Evolutionary conservation across 768 basidiomycete genomes (phyloP), one percentile per base, ranked within the genome.

Genomic region (Amanita inopinata): DNA sequence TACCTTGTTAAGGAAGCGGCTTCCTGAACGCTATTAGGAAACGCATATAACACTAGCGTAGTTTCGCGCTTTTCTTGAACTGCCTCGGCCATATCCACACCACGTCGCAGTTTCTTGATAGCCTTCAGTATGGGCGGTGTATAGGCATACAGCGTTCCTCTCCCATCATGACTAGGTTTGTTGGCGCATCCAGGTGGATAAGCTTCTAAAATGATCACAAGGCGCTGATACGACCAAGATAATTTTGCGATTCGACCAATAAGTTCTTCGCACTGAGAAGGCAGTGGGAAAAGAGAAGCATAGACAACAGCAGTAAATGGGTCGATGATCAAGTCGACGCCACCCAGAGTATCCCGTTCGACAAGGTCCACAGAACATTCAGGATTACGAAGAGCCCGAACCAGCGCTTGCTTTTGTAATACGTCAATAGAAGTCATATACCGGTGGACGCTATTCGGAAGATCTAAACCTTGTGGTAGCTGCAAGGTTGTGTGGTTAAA

Each of bases 361-460:
- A 79, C 67, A 9, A 88, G 67, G 20, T 73, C 67, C 17, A 86
- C 61, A 8, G 59, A 58, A 47, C 70, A 76, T 9, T 61, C 52
- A 10, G 51, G 53, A 8, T 67, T 64, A 12, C 63, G 61, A 18
- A 89, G 66, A 8, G 64, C 58, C 3, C 67, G 70, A 30, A 80
- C 68, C 2, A 89, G 61, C 14, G 65, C 67, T 38, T 74, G 79
- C 49, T 78, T 80, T 56, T 87, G 86, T 5, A 88, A 65, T 14
- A 86, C 49, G 20, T 76, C 65, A 47, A 87, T 55, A 20, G 83
- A 87, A 11, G 74, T 75, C 60, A 89, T 64, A 53, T 88, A 89
- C 19, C 67, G 70, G 55, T 87, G 83, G 12, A 53, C 33, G 14
- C 53, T 55, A 9, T 46, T 39, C n/a, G 71, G 65, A 24, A 49